A percentile compares a stretch with the other conserved stretches of the same genome.
phyloP scores from a whole-genome alignment of 164 flowering plant species.

The Aristolochia californica region DNA sequence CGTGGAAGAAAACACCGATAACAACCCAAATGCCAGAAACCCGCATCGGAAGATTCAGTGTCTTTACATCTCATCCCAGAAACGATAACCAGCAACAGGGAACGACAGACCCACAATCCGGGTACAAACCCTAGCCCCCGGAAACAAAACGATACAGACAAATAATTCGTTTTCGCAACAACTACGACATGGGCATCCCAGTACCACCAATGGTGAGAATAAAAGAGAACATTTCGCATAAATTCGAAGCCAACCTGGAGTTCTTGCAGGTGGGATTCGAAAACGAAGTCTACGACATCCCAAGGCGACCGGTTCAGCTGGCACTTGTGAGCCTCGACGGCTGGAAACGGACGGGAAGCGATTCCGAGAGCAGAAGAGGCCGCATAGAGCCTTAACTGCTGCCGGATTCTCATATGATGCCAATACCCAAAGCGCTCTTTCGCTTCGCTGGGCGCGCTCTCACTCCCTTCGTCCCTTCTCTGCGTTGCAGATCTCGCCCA shows the following conservation, averaged over 20 bases:
- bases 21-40: too few species aligned
- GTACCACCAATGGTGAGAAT: background rate
- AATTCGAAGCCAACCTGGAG: conserved; percentile 5
- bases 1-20: too few species aligned
- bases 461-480: too few species aligned
- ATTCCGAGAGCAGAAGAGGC: background rate
- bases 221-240: too few species aligned
- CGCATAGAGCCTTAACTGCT: conserved; percentile 13
- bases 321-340: conserved; percentile 20
- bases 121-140: background rate
- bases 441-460: too few species aligned
- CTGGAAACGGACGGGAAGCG: conserved; percentile 7
- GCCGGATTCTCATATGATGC: background rate
- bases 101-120: too few species aligned
- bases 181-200: background rate
- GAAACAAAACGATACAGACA: background rate
- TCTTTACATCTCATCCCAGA: background rate
- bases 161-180: background rate
- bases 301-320: conserved; percentile 51
- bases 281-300: conserved; percentile 38
- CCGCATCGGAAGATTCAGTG: background rate
- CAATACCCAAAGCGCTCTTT: too few species aligned
- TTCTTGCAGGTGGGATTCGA: conserved; percentile 5
- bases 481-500: too few species aligned
- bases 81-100: background rate